Evolutionary conservation across 1,139 yeast genomes (phyloP).

Genomic region (Yamadazyma dendronema): DNA sequence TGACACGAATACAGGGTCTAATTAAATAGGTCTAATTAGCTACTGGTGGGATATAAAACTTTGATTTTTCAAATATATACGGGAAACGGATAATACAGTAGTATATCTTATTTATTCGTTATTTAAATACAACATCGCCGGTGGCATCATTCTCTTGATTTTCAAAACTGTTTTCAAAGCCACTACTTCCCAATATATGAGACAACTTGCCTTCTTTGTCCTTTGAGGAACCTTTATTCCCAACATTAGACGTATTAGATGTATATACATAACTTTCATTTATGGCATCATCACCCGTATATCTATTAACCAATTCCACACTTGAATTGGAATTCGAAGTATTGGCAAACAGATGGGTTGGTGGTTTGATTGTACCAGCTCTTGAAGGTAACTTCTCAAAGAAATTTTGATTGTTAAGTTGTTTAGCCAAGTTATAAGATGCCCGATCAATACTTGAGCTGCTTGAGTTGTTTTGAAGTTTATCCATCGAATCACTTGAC

Average conservation of each 20-base stretch:
- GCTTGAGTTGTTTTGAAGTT: constrained; percentile 4
- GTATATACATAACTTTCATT: constrained; percentile 37
- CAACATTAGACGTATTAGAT: constrained; percentile 4
- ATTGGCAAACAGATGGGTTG: constrained; percentile 5
- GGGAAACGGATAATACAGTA: too few relatives aligned
- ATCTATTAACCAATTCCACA: constrained; percentile 21
- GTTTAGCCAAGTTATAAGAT: constrained; percentile 43
- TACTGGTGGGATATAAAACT: too few relatives aligned
- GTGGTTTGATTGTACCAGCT: constrained; percentile 31
- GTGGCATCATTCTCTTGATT: constrained; percentile 10
- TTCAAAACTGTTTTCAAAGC: constrained; percentile 13
- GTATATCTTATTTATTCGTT: constrained; percentile 1
- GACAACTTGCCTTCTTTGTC: constrained; percentile 7
- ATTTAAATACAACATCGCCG: constrained; percentile 15
- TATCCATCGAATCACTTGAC: constrained; percentile 10
- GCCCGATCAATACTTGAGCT: constrained; percentile 17
- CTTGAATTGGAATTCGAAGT: constrained; percentile 19
- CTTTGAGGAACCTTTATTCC: neutral
- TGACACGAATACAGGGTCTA: too few relatives aligned
- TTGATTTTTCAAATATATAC: too few relatives aligned
- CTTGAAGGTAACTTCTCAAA: constrained; percentile 35
- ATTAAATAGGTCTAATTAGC: too few relatives aligned
- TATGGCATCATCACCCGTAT: constrained; percentile 24
- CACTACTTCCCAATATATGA: constrained; percentile 10
- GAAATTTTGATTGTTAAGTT: constrained; percentile 33